Base-by-base conservation (phyloP, 202 grass and related monocot genomes). In the Setaria italica region DNA sequence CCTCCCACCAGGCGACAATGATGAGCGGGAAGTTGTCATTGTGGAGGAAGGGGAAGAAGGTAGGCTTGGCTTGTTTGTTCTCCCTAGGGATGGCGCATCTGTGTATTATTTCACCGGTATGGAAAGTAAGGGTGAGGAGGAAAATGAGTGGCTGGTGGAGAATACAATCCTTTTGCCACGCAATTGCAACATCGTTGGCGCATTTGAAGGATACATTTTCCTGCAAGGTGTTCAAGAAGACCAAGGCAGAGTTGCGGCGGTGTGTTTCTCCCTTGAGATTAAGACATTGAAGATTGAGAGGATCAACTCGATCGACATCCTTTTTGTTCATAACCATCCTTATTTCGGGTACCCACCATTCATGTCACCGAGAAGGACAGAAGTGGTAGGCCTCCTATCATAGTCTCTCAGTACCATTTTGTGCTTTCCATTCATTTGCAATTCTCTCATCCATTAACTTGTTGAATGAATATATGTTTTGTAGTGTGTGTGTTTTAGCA, bases 231-330 rank as follows among this genome's bases (percentile, higher is more conserved):
- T 30, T 72, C 4, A 72, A 30, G 4, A 9, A 30, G 11, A 0
- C 4, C 46, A 9, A 32, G 13, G 13, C 12, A 72, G 11, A 10
- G 2, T 48, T 46, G 5, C 1, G 11, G 12, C 70, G 8, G 45
- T 9, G 14, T 73, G 14, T 35, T 74, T 35, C 47, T 35, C 72
- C 4, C 15, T 75, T 39, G 32, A 75, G 49, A 35, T 75, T 19
- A 17, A 56, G 72, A 75, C 72, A 0, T 20, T 35, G 29, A 34
- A 56, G 72, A 13, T 75, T 39, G 72, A 75, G 72, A 75, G 30
- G 50, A 2, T 56, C 7, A 11, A 33, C 34, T 12, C 30, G 0
- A 20, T 35, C 0, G 2, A 19, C 16, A 15, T 9, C 16, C 6
- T 5, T 34, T 45, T 20, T 75, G 3, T 10, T 12, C 15, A 37